A percentile compares a stretch with the other conserved stretches of the same genome.
Evolutionary conservation across 257 asterid species (phyloP).

Genomic region (Linaria vulgaris): DNA sequence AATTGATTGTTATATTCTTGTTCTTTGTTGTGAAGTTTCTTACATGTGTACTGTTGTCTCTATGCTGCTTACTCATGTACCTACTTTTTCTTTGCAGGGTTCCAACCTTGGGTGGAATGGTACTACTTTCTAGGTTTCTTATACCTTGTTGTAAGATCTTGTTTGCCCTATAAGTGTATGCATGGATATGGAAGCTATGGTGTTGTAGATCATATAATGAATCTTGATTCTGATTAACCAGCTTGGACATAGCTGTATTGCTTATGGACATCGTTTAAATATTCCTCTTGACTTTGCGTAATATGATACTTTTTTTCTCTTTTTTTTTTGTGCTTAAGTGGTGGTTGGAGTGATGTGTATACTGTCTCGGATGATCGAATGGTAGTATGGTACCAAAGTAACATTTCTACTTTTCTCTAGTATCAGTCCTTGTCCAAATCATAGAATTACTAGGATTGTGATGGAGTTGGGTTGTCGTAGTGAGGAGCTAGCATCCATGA

Average conservation of each 20-base stretch:
- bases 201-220: constrained; percentile 13
- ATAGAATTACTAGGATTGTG: too few relatives aligned
- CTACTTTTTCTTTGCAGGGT: constrained; percentile 49
- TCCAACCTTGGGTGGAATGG: constrained; percentile 91
- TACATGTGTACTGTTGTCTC: neutral
- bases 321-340: neutral
- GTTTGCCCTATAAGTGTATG: constrained; percentile 9
- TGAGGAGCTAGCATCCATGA: too few relatives aligned
- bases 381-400: too few relatives aligned
- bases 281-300: neutral
- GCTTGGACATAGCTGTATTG: constrained; percentile 18
- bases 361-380: too few relatives aligned
- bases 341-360: neutral
- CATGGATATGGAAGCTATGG: constrained; percentile 7
- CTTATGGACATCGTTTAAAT: neutral
- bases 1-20: constrained; percentile 10
- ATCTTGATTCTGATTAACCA: constrained; percentile 17
- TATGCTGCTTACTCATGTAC: constrained; percentile 5
- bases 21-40: constrained; percentile 1
- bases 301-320: neutral
- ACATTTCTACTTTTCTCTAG: too few relatives aligned
- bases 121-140: constrained; percentile 59
- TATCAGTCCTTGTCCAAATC: too few relatives aligned
- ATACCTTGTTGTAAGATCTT: neutral
- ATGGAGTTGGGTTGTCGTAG: too few relatives aligned